phyloP scores from a whole-genome alignment of 2,329 filamentous ascomycete species.

The Zasmidium cellare region DNA sequence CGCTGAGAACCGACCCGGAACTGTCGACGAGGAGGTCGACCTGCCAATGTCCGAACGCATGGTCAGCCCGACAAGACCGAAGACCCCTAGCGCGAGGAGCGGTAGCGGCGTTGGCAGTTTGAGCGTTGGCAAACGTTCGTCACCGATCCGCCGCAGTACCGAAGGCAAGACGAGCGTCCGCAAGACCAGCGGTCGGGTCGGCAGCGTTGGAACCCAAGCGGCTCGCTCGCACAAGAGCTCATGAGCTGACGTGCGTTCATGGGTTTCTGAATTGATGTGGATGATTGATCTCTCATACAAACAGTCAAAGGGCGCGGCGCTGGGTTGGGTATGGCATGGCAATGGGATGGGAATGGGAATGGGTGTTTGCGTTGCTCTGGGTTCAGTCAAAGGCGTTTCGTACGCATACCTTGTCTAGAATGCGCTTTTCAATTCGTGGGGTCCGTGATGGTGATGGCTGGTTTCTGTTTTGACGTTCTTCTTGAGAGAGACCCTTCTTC shows the following conservation, averaged over 20 bases:
- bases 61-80: slow-evolving; percentile 35
- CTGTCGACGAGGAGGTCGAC: slow-evolving; percentile 26
- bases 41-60: slow-evolving; percentile 25
- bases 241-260: slow-evolving; percentile 6
- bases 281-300: slow-evolving; percentile 13
- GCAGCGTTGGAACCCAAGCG: slow-evolving; percentile 38
- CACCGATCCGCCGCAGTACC: slow-evolving; percentile 46
- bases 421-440: not conserved
- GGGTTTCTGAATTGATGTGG: slow-evolving; percentile 7
- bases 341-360: not conserved
- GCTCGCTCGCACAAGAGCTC: slow-evolving; percentile 24
- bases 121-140: slow-evolving; percentile 48
- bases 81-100: slow-evolving; percentile 46
- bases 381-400: not conserved
- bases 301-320: slow-evolving; percentile 16
- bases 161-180: slow-evolving; percentile 51
- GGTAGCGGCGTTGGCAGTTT: slow-evolving; percentile 46
- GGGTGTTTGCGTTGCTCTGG: not conserved
- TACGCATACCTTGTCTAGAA: not conserved
- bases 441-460: not conserved
- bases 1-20: slow-evolving; percentile 42
- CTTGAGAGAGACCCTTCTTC: not conserved
- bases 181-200: slow-evolving; percentile 53
- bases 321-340: slow-evolving; percentile 7
- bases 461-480: not conserved